Evolutionary conservation across 208 protist genomes (phyloP), one percentile per base, ranked within the genome.

Genomic region (Trypanosoma melophagium): DNA sequence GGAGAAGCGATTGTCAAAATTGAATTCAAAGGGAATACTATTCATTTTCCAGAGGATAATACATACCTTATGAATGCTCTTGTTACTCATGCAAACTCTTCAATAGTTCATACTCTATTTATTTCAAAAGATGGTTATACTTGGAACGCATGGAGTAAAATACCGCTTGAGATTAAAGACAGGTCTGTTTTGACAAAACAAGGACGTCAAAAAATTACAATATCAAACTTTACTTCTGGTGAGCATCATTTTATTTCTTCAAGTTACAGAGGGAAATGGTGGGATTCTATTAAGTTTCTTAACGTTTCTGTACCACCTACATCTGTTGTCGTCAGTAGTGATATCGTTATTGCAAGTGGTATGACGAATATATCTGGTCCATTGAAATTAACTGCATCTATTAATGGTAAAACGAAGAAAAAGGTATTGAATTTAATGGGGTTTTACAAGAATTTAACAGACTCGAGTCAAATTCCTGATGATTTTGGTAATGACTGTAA

Each of bases 41-140:
- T 87, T 24, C 68, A 66, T 59, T 31, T 81, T 16, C 61, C 51
- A 10, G 59, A 76, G 22, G 75, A 67, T 8, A 57, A 85, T 25
- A 56, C 54, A 5, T 83, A 87, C 44, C n/a, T 87, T 49, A 80
- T 81, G 63, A 80, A 84, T 24, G 79, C 74, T 19, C 74, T 77
- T 14, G 47, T 80, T 4, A 51, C 75, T 14, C 66, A 74, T 21
- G 69, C 69, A 7, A 63, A 79, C 58, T 47, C 47, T 24, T 71
- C 71, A 12, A 54, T 21, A 17, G 7, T 51, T n/a, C 71, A 71
- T 55, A 55, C 65, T 16, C 47, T 77, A 25, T 77, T 77, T 65
- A 2, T 41, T 9, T 88, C 83, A 42, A 53, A 74, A 17, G 74
- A 84, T 67, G 83, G 83, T 0, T 59, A 75, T 58, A 28, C 62